Percentiles rank a stretch among this genome's conserved stretches.
phyloP scores from a whole-genome alignment of 257 asterid species.

The Euphrasia confusa region DNA sequence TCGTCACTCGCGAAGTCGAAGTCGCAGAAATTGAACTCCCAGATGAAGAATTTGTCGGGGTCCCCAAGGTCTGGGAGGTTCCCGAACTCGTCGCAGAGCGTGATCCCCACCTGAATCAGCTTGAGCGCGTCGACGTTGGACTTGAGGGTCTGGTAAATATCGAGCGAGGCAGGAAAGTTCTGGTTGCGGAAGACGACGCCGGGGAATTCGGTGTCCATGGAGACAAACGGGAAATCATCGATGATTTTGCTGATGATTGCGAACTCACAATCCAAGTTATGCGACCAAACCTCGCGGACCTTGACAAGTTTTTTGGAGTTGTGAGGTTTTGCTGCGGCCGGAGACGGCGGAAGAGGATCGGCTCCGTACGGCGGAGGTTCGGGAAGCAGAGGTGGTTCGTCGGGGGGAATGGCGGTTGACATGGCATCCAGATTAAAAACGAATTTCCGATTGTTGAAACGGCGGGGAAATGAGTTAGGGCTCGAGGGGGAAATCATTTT shows the following conservation, averaged over 20 bases:
- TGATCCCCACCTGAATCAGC: slow-evolving; percentile 46
- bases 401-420: slow-evolving; percentile 28
- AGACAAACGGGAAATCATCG: slow-evolving; percentile 43
- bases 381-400: slow-evolving; percentile 19
- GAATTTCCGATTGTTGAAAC: slow-evolving; percentile 18
- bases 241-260: slow-evolving; percentile 39
- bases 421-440: slow-evolving; percentile 32
- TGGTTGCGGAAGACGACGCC: slow-evolving; percentile 41
- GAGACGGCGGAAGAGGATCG: slow-evolving; percentile 2
- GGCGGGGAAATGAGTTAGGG: slow-evolving; percentile 30
- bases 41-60: slow-evolving; percentile 28
- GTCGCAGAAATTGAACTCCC: slow-evolving; percentile 59
- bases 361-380: slow-evolving; percentile 18
- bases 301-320: slow-evolving; percentile 23
- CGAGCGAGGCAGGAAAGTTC: slow-evolving; percentile 26
- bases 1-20: slow-evolving; percentile 37
- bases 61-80: slow-evolving; percentile 39
- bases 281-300: slow-evolving; percentile 61
- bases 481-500: not conserved
- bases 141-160: slow-evolving; percentile 37
- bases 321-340: slow-evolving; percentile 3
- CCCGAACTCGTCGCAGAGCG: slow-evolving; percentile 37
- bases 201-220: slow-evolving; percentile 86
- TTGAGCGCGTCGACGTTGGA: slow-evolving; percentile 41
- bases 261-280: slow-evolving; percentile 51